Evolutionary conservation across 495 filamentous ascomycete genomes (phyloP), one percentile per base, ranked within the genome.

Genomic region (Darksidea phi): DNA sequence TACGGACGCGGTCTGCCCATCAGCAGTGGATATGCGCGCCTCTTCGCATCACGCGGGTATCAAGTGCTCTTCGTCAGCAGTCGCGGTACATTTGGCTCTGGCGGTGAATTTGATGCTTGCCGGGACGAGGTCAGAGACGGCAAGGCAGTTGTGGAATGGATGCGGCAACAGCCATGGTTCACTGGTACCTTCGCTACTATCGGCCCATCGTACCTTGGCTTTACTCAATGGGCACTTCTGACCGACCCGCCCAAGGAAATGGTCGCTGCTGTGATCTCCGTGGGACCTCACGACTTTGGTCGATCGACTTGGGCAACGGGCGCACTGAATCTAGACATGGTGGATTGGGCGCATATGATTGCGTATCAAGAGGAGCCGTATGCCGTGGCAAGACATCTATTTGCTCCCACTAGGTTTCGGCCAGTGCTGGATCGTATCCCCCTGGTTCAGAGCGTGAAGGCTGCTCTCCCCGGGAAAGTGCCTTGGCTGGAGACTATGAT

Each of bases 11-110:
- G 46, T 7, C 15, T 38, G 10, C 20, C 20, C 8, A 24, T 59
- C 11, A 23, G n/a, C 2, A 11, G 25, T 6, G 13, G 25, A 6
- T 24, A 1, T 6, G 10, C 13, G 23, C 32, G 34, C 32, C 7
- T 25, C 5, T 51, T 42, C 34, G 56, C 56, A 1, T 46, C 56
- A 17, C 56, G 56, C 28, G 47, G 56, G 1, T 59, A 59, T 28
- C 46, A 51, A 23, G 32, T 50, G 10, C 47, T 59, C 3, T 51
- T 50, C 34, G 56, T 59, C 18, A 51, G 56, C 47, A 41, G 46
- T 51, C 46, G 56, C 28, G 56, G 56, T 15, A 59, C 56, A 1
- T 50, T 51, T 42, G 46, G 47, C 11, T 59, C 56, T 18, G 56
- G 34, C 7, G 56, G 56, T 0, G 46, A 50, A 8, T 59, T 59